These are phyloP conservation scores for Beauveria sp. DNA, from an alignment of 2,329 filamentous ascomycete species.

Conservation along the genomic window DNA sequence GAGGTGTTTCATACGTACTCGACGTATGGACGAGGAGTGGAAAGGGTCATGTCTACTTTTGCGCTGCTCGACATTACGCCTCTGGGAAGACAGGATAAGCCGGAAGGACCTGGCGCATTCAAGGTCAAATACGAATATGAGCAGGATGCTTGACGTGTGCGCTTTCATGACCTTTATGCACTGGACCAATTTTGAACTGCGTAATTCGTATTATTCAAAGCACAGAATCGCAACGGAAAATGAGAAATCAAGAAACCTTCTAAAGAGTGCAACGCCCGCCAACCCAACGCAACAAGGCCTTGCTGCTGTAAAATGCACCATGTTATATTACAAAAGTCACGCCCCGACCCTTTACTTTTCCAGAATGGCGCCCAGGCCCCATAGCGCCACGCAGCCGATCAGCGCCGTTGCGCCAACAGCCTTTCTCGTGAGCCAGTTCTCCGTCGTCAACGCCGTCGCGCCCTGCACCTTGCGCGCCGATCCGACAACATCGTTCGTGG, in stretches of 20 bases:
- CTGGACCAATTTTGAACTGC: neutral
- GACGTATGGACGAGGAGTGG: slow-evolving; percentile 24
- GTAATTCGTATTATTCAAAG: neutral
- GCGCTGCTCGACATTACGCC: slow-evolving; percentile 27
- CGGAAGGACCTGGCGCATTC: slow-evolving; percentile 20
- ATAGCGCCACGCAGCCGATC: slow-evolving; percentile 52
- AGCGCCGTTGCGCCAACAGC: slow-evolving; percentile 53
- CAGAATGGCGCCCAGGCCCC: slow-evolving; percentile 49
- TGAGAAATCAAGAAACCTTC: neutral
- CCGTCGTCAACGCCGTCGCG: slow-evolving; percentile 55
- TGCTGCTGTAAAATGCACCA: neutral
- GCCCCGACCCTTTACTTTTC: slow-evolving; percentile 21
- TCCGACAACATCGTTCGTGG: slow-evolving; percentile 18
- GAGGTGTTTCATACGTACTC: slow-evolving; percentile 32
- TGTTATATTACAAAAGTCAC: neutral
- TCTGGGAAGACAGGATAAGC: slow-evolving; percentile 24
- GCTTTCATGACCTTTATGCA: too few relatives aligned
- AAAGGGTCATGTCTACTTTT: slow-evolving; percentile 24
- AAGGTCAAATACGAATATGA: slow-evolving; percentile 21
- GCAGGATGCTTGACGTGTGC: neutral
- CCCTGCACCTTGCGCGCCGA: slow-evolving; percentile 22
- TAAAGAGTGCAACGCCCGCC: slow-evolving; percentile 6
- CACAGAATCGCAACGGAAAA: neutral
- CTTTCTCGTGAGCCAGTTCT: slow-evolving; percentile 62
- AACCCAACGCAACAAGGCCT: neutral